Base-by-base conservation (phyloP, 192 early-diverging fungal genomes). In the Cladochytrium replicatum region DNA sequence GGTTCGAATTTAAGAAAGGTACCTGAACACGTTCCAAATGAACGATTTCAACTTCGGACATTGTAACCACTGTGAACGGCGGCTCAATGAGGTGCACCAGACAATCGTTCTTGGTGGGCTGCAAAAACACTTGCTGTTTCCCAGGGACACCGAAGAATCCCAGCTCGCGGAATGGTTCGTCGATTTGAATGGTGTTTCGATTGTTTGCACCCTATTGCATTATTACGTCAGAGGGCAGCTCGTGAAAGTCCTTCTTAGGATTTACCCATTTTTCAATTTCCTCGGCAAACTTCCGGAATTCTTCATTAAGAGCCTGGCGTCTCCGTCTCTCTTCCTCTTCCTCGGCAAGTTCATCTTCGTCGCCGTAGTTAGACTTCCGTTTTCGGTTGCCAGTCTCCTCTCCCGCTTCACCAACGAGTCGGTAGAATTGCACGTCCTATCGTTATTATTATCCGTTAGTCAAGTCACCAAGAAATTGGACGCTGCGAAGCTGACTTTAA, bases 341-440 rank as follows among this genome's bases (percentile, higher is more conserved):
- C 22, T 86, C 82, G 21, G 87, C 86, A 52, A 97, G 71, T 66
- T 99, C 96, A 70, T 99, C 96, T 61, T 99, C 96, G 61, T 99
- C 96, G 48, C 92, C 93, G 55, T 97, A 94, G 44, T 84, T 83
- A 54, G 81, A 74, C 38, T 88, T 82, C 49, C 84, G 63, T 25
- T 84, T 76, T 25, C 88, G 81, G 58, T 93, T 95, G 48, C 92
- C 92, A 21, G 96, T 99, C 68, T 99, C 96, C 61, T 99, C 93
- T 38, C 81, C 81, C 1, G 86, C 86, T 47, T 99, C 96, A 1
- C 87, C 81, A 1, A 94, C 92, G 55, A 97, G 93, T 48, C 90
- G 83, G 60, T 93, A 97, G 71, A 99, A 97, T 70, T 99, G 96
- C 34, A 99, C 84, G 62, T 99, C 93, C 75, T 85, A 57, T 37